phyloP scores from a whole-genome alignment of 306 rosid species.

The Casuarina equisetifolia region DNA sequence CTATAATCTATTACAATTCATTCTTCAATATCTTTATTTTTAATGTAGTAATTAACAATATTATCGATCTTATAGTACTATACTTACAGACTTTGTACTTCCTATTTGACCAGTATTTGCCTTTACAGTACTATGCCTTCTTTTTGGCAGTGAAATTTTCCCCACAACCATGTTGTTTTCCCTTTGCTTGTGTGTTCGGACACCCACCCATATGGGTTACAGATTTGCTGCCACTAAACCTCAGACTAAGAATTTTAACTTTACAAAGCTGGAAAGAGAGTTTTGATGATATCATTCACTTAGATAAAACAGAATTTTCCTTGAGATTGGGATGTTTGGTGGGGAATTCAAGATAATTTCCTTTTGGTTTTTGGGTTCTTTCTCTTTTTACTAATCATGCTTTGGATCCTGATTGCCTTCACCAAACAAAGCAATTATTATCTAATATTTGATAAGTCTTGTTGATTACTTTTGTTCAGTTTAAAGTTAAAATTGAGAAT shows the following conservation, averaged over 20 bases:
- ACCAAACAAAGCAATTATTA: too few species aligned
- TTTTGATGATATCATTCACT: neutral
- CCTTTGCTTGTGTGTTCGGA: neutral
- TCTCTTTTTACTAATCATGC: too few species aligned
- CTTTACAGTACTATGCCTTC: neutral
- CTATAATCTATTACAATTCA: too few species aligned
- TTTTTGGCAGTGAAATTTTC: neutral
- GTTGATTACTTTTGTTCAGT: too few species aligned
- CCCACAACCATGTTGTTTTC: neutral
- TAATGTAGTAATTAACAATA: too few species aligned
- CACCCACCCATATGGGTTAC: neutral
- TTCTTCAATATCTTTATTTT: too few species aligned
- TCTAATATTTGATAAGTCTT: too few species aligned
- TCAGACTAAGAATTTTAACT: neutral
- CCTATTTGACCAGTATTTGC: neutral
- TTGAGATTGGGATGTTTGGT: neutral
- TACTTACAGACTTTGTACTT: neutral
- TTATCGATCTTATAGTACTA: too few species aligned
- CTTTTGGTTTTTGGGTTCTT: neutral
- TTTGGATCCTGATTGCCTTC: too few species aligned
- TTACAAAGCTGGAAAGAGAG: too few species aligned
- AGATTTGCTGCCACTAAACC: neutral
- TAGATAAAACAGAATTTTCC: neutral
- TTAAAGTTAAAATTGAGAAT: too few species aligned
- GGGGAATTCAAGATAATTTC: neutral